A percentile compares a stretch with the other conserved stretches of the same genome.
These are phyloP conservation scores for Colletotrichum lindemuthianum DNA, from an alignment of 2,329 filamentous ascomycete genomes.

Conservation along the genomic window DNA sequence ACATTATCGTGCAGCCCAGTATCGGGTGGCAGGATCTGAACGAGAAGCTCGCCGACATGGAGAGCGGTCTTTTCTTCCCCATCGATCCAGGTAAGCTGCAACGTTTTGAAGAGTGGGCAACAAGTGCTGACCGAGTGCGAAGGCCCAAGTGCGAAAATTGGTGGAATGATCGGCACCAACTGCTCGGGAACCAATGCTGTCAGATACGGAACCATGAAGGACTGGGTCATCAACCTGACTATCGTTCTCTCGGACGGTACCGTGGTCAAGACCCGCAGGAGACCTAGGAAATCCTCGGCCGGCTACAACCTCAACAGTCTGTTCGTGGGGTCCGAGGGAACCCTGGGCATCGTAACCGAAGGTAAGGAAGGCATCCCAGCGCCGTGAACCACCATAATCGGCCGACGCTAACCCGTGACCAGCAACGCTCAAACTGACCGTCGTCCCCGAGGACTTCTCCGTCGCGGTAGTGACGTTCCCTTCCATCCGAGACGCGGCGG, in stretches of 20 bases:
- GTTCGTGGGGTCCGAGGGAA: conserved; percentile 86
- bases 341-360: conserved; percentile 83
- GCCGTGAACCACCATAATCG: background rate
- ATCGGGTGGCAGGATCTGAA: conserved; percentile 95
- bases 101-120: background rate
- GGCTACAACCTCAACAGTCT: conserved; percentile 85
- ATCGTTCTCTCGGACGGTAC: conserved; percentile 83
- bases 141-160: conserved; percentile 75
- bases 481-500: conserved; percentile 78
- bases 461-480: conserved; percentile 86
- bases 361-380: conserved; percentile 43
- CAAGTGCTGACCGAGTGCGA: conserved; percentile 8
- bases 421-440: conserved; percentile 81
- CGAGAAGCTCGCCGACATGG: conserved; percentile 72
- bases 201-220: conserved; percentile 86
- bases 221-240: conserved; percentile 86
- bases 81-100: conserved; percentile 77
- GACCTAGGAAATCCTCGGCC: conserved; percentile 84
- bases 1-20: conserved; percentile 89
- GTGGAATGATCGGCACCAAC: conserved; percentile 85
- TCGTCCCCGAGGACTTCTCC: conserved; percentile 78
- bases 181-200: conserved; percentile 83
- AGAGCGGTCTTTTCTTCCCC: conserved; percentile 86
- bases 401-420: background rate
- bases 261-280: conserved; percentile 79